Conservation (phyloP, 352 stramenopile species). For the Phytophthora colocasiae region DNA sequence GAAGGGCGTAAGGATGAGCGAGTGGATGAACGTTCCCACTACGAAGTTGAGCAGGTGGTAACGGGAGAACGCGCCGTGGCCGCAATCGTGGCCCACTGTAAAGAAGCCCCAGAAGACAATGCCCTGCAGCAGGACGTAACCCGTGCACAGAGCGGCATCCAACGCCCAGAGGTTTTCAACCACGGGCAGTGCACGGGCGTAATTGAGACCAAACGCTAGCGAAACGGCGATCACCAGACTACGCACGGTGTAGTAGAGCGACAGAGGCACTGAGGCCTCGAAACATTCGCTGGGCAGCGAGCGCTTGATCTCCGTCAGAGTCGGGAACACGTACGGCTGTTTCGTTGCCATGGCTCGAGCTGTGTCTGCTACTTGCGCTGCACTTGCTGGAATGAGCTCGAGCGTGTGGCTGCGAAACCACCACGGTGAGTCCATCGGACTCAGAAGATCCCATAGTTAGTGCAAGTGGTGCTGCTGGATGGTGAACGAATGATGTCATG, state of each 20-base stretch:
- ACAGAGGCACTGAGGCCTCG: constrained; percentile 71
- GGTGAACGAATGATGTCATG: constrained; percentile 35
- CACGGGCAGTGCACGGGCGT: constrained; percentile 49
- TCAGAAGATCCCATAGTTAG: constrained; percentile 31
- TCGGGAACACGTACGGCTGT: constrained; percentile 67
- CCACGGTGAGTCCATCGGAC: constrained; percentile 1
- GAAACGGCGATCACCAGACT: constrained; percentile 53
- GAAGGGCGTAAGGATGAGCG: constrained; percentile 82
- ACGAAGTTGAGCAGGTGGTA: constrained; percentile 82
- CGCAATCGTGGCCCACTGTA: constrained; percentile 83
- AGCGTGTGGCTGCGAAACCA: constrained; percentile 29
- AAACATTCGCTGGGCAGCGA: constrained; percentile 75
- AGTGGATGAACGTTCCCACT: constrained; percentile 82
- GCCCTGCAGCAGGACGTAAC: constrained; percentile 77
- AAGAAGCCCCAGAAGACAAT: constrained; percentile 89
- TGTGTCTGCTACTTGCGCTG: constrained; percentile 7
- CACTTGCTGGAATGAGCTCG: constrained; percentile 31
- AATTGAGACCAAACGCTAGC: constrained; percentile 53
- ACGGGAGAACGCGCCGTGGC: constrained; percentile 81
- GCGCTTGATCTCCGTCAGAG: constrained; percentile 85
- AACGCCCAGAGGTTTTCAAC: constrained; percentile 44
- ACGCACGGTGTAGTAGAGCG: constrained; percentile 77
- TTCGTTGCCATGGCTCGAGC: constrained; percentile 31
- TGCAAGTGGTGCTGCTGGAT: constrained; percentile 13
- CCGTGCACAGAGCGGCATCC: constrained; percentile 53